Evolutionary conservation across 352 stramenopile genomes (phyloP).

Genomic region (Phytophthora macrochlamydospora): DNA sequence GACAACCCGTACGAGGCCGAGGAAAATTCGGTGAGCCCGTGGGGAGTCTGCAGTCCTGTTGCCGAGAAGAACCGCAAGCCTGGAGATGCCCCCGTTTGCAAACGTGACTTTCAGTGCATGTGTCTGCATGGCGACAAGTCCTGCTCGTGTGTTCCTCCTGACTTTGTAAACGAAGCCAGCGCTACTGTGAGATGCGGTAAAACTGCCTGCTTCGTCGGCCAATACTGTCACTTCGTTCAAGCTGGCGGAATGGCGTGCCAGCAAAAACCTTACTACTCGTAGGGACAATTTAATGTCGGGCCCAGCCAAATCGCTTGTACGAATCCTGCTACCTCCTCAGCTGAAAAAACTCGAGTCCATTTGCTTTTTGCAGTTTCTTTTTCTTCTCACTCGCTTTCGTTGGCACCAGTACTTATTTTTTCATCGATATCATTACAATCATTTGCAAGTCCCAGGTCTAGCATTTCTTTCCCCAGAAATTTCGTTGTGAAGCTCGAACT

Average conservation of each 20-base stretch:
- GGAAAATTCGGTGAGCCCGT: constrained; percentile 31
- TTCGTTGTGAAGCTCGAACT: too few species aligned
- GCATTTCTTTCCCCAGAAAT: not conserved
- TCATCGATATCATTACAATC: too few species aligned
- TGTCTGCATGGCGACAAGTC: constrained; percentile 29
- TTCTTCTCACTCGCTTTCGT: too few species aligned
- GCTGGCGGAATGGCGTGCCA: constrained; percentile 36
- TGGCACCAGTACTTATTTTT: too few species aligned
- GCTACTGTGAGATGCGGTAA: constrained; percentile 25
- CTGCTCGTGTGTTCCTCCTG: constrained; percentile 43
- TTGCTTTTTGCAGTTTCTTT: too few species aligned
- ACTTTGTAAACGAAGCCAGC: constrained; percentile 38
- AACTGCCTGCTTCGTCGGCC: constrained; percentile 22
- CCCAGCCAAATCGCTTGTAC: too few species aligned
- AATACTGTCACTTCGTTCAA: constrained; percentile 53
- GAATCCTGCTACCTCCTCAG: too few species aligned
- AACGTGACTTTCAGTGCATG: constrained; percentile 48
- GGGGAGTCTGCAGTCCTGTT: constrained; percentile 35
- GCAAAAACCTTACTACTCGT: constrained; percentile 27
- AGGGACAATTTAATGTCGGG: too few species aligned
- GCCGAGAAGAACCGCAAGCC: constrained; percentile 29
- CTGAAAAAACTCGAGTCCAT: too few species aligned
- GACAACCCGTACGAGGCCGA: constrained; percentile 43
- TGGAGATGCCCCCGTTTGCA: constrained; percentile 39
- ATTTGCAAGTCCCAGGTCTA: not conserved